Evolutionary conservation across 768 basidiomycete genomes (phyloP).

Genomic region (Sistotremastrum suecicum): DNA sequence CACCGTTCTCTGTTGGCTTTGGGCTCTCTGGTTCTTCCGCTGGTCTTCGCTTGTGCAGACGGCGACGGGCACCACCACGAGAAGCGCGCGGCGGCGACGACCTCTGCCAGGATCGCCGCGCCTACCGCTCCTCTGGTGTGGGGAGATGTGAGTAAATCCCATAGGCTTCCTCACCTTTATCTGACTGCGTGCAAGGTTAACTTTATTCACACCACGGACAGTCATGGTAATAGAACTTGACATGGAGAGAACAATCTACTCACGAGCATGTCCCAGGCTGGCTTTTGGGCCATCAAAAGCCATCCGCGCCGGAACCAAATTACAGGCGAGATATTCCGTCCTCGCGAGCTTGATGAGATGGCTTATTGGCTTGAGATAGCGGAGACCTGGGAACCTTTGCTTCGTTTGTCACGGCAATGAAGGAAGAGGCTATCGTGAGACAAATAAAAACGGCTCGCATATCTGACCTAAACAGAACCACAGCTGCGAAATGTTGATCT

Average conservation of each 20-base stretch:
- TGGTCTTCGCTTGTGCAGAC: conserved; percentile 13
- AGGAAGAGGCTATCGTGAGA: conserved; percentile 47
- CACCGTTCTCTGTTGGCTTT: too few species aligned
- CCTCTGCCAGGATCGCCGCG: conserved; percentile 26
- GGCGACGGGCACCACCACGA: conserved; percentile 14
- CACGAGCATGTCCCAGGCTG: conserved; percentile 24
- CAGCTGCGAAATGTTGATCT: conserved; percentile 67
- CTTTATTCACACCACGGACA: conserved; percentile 77
- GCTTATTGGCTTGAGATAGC: conserved; percentile 11
- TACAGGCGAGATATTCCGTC: conserved; percentile 32
- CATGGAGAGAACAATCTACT: background rate
- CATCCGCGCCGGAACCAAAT: conserved; percentile 59
- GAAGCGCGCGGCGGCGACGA: conserved; percentile 21
- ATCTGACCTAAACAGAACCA: background rate
- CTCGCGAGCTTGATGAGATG: background rate
- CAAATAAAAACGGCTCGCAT: too few species aligned
- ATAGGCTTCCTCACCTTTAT: background rate
- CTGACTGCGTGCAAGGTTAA: conserved; percentile 23
- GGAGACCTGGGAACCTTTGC: conserved; percentile 72
- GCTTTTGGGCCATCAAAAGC: conserved; percentile 75
- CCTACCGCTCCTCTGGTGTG: conserved; percentile 62
- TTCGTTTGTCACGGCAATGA: conserved; percentile 79
- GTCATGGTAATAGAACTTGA: conserved; percentile 28
- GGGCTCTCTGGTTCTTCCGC: conserved; percentile 1
- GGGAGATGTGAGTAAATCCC: conserved; percentile 45